A percentile compares a stretch with the other conserved stretches of the same genome.
phyloP scores from a whole-genome alignment of 179 eudicot genomes.

The Corrigiola litoralis region DNA sequence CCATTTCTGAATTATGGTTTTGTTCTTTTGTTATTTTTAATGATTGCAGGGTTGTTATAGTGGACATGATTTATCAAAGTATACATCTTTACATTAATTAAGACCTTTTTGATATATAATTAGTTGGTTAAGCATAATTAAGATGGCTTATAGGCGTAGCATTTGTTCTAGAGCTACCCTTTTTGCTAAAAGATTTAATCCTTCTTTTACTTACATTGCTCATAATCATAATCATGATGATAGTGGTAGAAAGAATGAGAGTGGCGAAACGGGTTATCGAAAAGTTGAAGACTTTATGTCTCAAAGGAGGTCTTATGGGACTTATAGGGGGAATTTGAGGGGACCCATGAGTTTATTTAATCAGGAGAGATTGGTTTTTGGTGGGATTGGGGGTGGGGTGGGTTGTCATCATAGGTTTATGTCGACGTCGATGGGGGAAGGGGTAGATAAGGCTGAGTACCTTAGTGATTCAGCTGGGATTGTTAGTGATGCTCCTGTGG shows the following conservation, averaged over 20 bases:
- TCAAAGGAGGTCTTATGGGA: slow-evolving; percentile 30
- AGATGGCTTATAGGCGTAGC: slow-evolving; percentile 71
- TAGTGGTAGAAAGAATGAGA: slow-evolving; percentile 21
- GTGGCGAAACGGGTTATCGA: background rate
- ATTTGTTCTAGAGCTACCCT: slow-evolving; percentile 49
- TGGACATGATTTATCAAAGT: background rate
- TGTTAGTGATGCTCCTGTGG: slow-evolving; percentile 41
- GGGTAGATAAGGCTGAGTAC: slow-evolving; percentile 34
- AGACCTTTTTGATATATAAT: background rate
- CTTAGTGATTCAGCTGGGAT: slow-evolving; percentile 52
- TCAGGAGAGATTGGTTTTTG: slow-evolving; percentile 9
- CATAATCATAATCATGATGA: slow-evolving; percentile 25
- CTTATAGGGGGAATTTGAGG: slow-evolving; percentile 12
- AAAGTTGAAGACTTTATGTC: slow-evolving; percentile 6
- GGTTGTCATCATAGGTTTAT: slow-evolving; percentile 36
- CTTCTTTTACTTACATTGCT: slow-evolving; percentile 39
- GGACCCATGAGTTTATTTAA: slow-evolving; percentile 18
- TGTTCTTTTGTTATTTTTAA: background rate
- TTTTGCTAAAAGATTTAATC: slow-evolving; percentile 36
- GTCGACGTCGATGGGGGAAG: slow-evolving; percentile 56
- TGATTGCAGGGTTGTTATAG: background rate
- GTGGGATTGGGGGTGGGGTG: slow-evolving; percentile 21
- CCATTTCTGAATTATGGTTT: background rate
- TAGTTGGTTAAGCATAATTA: background rate
- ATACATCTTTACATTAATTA: background rate